Evolutionary conservation across 768 basidiomycete genomes (phyloP).

Genomic region (Sporobolomyces phaffii): DNA sequence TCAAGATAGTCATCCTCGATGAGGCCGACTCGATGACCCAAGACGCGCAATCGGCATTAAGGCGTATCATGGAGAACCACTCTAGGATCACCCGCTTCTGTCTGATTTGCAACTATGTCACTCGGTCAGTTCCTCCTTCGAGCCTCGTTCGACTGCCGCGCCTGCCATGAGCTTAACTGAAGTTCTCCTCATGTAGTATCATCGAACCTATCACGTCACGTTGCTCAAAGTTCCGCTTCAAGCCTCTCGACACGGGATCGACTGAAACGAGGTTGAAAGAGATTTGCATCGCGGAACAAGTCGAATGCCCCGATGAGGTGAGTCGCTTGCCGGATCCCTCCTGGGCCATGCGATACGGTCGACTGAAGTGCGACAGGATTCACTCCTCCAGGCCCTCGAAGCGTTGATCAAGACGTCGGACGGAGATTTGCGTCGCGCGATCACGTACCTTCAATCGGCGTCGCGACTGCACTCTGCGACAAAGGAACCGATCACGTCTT

Average conservation of each 20-base stretch:
- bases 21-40: conserved; percentile 99
- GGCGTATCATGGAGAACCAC: conserved; percentile 99
- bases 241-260: conserved; percentile 74
- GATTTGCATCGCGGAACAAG: conserved; percentile 70
- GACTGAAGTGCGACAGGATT: neutral
- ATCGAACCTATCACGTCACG: conserved; percentile 98
- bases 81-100: conserved; percentile 95
- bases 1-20: conserved; percentile 97
- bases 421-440: conserved; percentile 91
- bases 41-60: conserved; percentile 91
- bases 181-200: conserved; percentile 57
- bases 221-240: conserved; percentile 98
- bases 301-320: conserved; percentile 51
- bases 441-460: conserved; percentile 95
- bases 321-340: conserved; percentile 27
- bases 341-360: too few species aligned
- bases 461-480: conserved; percentile 64
- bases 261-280: conserved; percentile 67
- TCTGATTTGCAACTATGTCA: conserved; percentile 98
- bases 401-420: conserved; percentile 71
- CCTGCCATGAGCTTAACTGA: neutral
- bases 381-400: conserved; percentile 53
- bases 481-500: conserved; percentile 57
- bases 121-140: conserved; percentile 58
- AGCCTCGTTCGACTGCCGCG: too few species aligned